Evolutionary conservation across 352 stramenopile genomes (phyloP), one percentile per base, ranked within the genome.

Genomic region (Thraustotheca clavata): DNA sequence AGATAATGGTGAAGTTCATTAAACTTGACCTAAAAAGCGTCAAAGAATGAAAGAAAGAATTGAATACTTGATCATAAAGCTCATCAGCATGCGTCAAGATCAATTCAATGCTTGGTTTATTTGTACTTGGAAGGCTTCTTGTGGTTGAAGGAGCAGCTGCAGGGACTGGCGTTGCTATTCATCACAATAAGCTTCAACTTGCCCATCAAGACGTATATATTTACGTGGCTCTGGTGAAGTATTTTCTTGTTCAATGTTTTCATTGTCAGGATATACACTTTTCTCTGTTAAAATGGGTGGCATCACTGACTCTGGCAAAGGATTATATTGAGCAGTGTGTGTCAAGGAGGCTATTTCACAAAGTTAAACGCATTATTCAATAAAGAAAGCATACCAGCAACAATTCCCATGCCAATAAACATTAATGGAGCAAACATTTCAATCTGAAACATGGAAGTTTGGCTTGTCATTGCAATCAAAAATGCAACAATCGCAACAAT

Each of bases 401-500:
- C 83, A 62, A 92, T 84, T 34, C 83, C 83, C 18, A 91, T 67
- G 6, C 81, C 79, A 59, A 92, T 76, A 81, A 83, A 90, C 73
- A 91, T 79, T 12, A 92, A 72, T 20, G 83, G 83, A 49, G 80
- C 71, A 57, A 89, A 92, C 78, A 92, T 86, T 14, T 80, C 79
- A 43, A 89, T 62, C 27, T 89, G 74, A 24, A 74, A 34, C 0
- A 79, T 69, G 29, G 73, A 77, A n/a, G 80, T 62, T 11, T 86
- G 77, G 39, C 67, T 86, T 33, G 71, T 76, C 79, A 77, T 88
- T 32, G 73, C 62, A 12, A 90, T 62, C 11, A 87, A 59, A 29
- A 85, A 67, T 33, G 79, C 84, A 27, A 90, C 80, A 40, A 75
- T 29, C 12, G 67, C 74, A 39, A 91, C 83, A 16, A 92, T 67